phyloP scores from a whole-genome alignment of 78 protist genomes.

The Andalucia godoyi region DNA sequence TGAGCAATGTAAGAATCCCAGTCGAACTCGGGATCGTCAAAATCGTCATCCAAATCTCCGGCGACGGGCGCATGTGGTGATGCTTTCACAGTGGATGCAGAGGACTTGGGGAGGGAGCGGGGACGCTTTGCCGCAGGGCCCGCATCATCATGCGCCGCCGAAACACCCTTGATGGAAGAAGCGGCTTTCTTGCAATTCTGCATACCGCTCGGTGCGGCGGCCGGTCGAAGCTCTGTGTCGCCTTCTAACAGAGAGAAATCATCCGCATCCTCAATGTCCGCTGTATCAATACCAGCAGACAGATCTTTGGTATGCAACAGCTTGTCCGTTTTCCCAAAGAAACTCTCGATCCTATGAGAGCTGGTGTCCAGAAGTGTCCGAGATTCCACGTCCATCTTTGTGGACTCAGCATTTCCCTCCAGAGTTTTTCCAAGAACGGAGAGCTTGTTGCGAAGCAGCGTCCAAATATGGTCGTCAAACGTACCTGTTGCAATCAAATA shows the following conservation, averaged over 20 bases:
- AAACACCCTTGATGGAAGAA: neutral
- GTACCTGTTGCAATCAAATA: conserved; percentile 19
- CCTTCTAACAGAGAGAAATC: neutral
- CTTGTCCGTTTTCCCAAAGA: too few species aligned
- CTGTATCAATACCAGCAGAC: too few species aligned
- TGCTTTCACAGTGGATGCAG: neutral
- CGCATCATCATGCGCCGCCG: too few species aligned
- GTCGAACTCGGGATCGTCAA: neutral
- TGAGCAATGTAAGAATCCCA: too few species aligned
- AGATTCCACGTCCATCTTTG: neutral
- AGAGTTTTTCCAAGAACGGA: conserved; percentile 2
- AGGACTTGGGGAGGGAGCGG: neutral
- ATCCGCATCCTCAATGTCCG: neutral
- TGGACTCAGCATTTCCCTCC: conserved; percentile 2
- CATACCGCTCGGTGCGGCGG: neutral
- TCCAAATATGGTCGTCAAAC: conserved; percentile 24
- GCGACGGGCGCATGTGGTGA: neutral
- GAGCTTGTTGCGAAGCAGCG: conserved; percentile 8
- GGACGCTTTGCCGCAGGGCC: too few species aligned
- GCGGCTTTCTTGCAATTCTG: neutral
- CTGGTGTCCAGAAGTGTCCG: too few species aligned
- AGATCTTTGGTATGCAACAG: too few species aligned
- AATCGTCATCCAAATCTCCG: conserved; percentile 6
- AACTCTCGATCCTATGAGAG: too few species aligned
- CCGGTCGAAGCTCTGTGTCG: neutral